Evolutionary conservation across 1,139 yeast genomes (phyloP).

Genomic region (Sugiyamaella novakii): DNA sequence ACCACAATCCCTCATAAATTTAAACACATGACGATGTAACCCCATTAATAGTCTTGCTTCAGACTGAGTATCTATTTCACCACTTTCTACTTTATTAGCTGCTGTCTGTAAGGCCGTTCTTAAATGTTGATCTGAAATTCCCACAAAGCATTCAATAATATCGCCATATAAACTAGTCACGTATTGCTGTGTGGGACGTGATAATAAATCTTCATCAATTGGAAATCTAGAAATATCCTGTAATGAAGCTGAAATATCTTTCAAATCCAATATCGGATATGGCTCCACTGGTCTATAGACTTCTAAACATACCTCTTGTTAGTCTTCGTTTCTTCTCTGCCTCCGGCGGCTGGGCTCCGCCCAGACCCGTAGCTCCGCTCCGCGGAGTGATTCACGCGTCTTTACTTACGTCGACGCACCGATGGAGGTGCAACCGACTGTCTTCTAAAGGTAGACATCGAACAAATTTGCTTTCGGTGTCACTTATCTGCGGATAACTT

Average conservation of each 20-base stretch:
- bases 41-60: constrained; percentile 50
- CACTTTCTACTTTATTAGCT: constrained; percentile 39
- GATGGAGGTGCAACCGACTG: constrained; percentile 23
- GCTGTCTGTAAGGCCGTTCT: constrained; percentile 40
- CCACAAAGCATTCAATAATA: constrained; percentile 69
- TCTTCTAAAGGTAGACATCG: constrained; percentile 21
- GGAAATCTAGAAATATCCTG: constrained; percentile 42
- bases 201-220: constrained; percentile 47
- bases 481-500: no score
- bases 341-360: neutral
- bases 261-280: constrained; percentile 68
- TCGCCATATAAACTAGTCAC: constrained; percentile 67
- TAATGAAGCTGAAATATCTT: constrained; percentile 64
- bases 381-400: neutral
- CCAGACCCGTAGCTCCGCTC: neutral
- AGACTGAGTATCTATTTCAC: constrained; percentile 36
- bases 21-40: constrained; percentile 59
- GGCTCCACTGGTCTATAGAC: constrained; percentile 34
- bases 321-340: neutral
- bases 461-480: neutral
- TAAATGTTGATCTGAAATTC: constrained; percentile 54
- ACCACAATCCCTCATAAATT: constrained; percentile 72
- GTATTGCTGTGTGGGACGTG: constrained; percentile 66
- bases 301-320: constrained; percentile 2
- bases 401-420: constrained; percentile 22